phyloP scores from a whole-genome alignment of 495 filamentous ascomycete species.

The Aspergillus cavernicola region DNA sequence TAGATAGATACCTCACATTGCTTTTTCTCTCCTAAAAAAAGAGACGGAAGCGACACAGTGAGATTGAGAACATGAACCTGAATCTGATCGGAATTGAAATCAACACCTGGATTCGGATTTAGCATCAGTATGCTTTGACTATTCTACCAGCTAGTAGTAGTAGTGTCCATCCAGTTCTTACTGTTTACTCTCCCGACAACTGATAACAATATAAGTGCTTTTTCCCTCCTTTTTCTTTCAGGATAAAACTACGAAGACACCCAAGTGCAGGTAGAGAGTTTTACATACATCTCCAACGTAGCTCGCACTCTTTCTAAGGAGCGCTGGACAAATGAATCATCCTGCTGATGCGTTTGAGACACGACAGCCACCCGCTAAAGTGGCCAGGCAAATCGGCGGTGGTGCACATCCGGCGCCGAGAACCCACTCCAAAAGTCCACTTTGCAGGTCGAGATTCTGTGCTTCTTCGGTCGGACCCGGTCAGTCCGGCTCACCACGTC shows the following conservation, averaged over 20 bases:
- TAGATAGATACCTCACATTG: too few species aligned
- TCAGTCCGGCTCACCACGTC: not conserved
- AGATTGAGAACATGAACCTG: too few species aligned
- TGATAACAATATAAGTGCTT: too few species aligned
- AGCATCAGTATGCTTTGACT: too few species aligned
- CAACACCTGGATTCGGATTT: too few species aligned
- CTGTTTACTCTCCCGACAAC: too few species aligned
- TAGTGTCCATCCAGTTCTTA: too few species aligned
- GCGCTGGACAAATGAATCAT: conserved; percentile 13
- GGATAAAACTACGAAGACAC: too few species aligned
- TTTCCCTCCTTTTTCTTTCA: not conserved
- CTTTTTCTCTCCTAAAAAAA: not conserved
- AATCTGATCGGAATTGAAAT: too few species aligned
- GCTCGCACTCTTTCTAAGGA: not conserved
- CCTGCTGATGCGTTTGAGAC: conserved; percentile 22
- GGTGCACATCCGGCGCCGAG: conserved; percentile 16
- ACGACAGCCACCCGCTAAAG: conserved; percentile 18
- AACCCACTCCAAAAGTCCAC: conserved; percentile 18
- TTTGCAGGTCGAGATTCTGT: conserved; percentile 11
- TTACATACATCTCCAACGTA: too few species aligned
- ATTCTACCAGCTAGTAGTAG: too few species aligned
- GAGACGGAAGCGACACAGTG: not conserved
- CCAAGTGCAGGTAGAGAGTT: too few species aligned
- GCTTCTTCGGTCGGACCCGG: conserved; percentile 8
- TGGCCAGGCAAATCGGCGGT: conserved; percentile 18